These are phyloP conservation scores for Salisapilia sapeloensis DNA, from an alignment of 352 stramenopile species.

Conservation along the genomic window DNA sequence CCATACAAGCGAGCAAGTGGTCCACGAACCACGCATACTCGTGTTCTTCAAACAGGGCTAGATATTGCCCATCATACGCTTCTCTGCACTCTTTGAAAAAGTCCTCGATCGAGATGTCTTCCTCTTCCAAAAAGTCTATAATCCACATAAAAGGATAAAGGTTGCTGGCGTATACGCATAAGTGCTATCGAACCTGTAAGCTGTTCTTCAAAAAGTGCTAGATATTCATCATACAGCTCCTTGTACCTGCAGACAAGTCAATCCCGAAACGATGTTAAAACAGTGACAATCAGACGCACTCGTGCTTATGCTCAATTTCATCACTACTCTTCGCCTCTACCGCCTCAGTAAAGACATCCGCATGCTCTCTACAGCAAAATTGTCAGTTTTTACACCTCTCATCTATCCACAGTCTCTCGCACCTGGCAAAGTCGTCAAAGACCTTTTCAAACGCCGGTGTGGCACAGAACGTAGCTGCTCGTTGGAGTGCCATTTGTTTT, in stretches of 20 bases:
- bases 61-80: slow-evolving; percentile 38
- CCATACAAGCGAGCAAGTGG: slow-evolving; percentile 57
- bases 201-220: slow-evolving; percentile 53
- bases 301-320: slow-evolving; percentile 67
- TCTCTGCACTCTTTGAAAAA: slow-evolving; percentile 55
- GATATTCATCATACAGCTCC: slow-evolving; percentile 51
- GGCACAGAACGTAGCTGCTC: slow-evolving; percentile 46
- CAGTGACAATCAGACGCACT: slow-evolving; percentile 10
- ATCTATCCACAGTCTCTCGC: not conserved
- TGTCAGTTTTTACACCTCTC: slow-evolving; percentile 1
- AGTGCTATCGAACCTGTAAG: slow-evolving; percentile 8
- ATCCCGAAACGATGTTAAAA: not conserved
- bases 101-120: slow-evolving; percentile 38
- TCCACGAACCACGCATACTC: slow-evolving; percentile 64
- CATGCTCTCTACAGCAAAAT: slow-evolving; percentile 21
- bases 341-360: slow-evolving; percentile 39
- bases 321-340: slow-evolving; percentile 33
- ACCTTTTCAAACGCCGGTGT: slow-evolving; percentile 57
- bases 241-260: slow-evolving; percentile 22
- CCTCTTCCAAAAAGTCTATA: slow-evolving; percentile 52
- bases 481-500: slow-evolving; percentile 13
- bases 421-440: slow-evolving; percentile 65
- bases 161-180: no score
- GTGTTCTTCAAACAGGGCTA: slow-evolving; percentile 50
- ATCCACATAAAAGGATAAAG: not conserved